A percentile compares a stretch with the other conserved stretches of the same genome.
Conservation (phyloP, 495 filamentous ascomycete species). For the Durotheca rogersii region DNA sequence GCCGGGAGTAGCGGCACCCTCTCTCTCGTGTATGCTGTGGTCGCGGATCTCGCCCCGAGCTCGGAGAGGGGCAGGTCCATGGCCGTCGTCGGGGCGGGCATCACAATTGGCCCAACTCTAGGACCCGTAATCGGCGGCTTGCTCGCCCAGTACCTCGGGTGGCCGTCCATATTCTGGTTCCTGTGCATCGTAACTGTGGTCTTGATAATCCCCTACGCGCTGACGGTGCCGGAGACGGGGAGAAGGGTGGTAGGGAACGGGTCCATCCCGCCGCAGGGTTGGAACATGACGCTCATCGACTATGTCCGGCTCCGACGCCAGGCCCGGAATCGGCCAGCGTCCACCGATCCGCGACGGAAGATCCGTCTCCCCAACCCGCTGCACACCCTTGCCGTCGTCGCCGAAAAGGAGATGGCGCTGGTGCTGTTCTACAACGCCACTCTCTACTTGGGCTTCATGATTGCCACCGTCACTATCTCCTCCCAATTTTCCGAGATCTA, state of each 20-base stretch:
- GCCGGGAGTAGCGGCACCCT: constrained; percentile 59
- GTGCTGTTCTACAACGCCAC: constrained; percentile 49
- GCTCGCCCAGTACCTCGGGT: constrained; percentile 63
- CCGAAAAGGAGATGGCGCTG: constrained; percentile 61
- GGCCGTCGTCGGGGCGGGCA: constrained; percentile 53
- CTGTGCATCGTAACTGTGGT: constrained; percentile 58
- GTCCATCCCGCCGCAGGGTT: constrained; percentile 53
- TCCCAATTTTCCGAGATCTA: constrained; percentile 64
- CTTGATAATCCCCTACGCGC: constrained; percentile 53
- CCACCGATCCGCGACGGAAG: constrained; percentile 45
- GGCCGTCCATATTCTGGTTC: constrained; percentile 76
- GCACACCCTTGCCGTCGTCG: constrained; percentile 62
- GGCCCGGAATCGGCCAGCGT: constrained; percentile 22
- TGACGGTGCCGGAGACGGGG: constrained; percentile 67
- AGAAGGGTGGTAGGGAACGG: constrained; percentile 74
- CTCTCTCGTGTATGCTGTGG: constrained; percentile 59
- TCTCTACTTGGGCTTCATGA: constrained; percentile 52
- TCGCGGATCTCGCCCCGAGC: constrained; percentile 61
- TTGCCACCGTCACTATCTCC: constrained; percentile 54
- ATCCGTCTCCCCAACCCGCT: constrained; percentile 70
- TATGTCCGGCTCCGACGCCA: constrained; percentile 40
- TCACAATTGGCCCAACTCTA: constrained; percentile 55
- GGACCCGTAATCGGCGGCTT: constrained; percentile 67
- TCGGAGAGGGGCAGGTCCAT: constrained; percentile 63
- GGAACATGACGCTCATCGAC: constrained; percentile 55